Base-by-base conservation (phyloP, 371 early-diverging fungal species). In the Apophysomyces trapeziformis region DNA sequence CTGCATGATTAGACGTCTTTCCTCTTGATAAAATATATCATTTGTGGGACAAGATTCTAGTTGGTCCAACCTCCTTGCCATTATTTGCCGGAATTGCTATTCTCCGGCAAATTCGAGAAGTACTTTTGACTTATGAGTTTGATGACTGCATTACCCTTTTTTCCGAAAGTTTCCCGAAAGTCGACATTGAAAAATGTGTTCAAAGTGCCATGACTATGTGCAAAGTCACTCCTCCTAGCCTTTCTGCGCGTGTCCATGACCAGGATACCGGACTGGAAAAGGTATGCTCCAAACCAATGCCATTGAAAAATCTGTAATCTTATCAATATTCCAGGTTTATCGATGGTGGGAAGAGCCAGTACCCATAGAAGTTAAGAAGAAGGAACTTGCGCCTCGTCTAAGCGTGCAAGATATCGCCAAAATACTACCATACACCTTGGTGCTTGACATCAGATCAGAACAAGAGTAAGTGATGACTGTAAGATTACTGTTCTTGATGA, bases 11-110 rank as follows among this genome's bases (percentile, higher is more conserved):
- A 91, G 92, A 93, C 69, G 89, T 92, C 2, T 91, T 93, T 63
- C 88, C 92, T 8, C 68, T 94, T 36, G 91, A 93, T 60, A 89
- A 90, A 64, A 86, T 92, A 5, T 90, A 89, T 67, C 90, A 89
- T 64, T 72, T 94, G 13, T 94, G 93, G 93, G 93, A 93, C 72
- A 87, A 87, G 63, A 62, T 92, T 11, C 63, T 91, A 8, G 87
- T 89, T 13, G 90, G 90, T 0, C 89, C 89, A 3, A 67, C 85
- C 0, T 87, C 89, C 0, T 71, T 92, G 8, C 87, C 88, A 2
- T 57, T 92, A 5, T 92, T 91, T 73, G 82, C 87, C 7, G 94
- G 91, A 0, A 82, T 89, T 56, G 83, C 91, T 11, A 91, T 94
- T 36, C 58, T 93, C 47, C 79, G 85, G 2, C 91, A 91, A 60